Evolutionary conservation across 2,329 filamentous ascomycete species (phyloP).

Genomic region (Diaporthe caulivora): DNA sequence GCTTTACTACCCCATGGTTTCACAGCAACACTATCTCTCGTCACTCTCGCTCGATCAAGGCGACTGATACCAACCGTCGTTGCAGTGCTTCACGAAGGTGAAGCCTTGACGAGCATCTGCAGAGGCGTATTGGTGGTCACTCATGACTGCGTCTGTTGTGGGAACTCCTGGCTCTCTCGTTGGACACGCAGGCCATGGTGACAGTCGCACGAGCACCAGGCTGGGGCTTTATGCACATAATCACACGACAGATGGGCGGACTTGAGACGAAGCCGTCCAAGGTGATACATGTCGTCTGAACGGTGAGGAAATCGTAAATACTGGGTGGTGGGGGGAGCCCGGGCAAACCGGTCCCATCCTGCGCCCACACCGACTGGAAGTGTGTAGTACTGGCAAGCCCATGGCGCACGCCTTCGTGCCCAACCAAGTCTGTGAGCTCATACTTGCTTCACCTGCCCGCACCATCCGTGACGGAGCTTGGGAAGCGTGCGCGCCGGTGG

Average conservation of each 20-base stretch:
- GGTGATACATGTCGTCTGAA: constrained; percentile 29
- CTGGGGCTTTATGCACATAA: constrained; percentile 14
- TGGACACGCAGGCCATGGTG: constrained; percentile 1
- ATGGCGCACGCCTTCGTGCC: constrained; percentile 12
- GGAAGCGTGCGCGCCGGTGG: not conserved
- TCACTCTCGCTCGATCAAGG: not conserved
- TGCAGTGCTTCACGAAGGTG: constrained; percentile 17
- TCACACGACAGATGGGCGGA: constrained; percentile 19
- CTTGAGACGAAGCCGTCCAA: constrained; percentile 28
- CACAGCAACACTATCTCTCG: constrained; percentile 13
- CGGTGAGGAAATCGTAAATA: not conserved
- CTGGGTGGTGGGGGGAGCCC: not conserved
- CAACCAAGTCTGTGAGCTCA: constrained; percentile 3
- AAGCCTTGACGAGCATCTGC: constrained; percentile 16
- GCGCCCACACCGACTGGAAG: not conserved
- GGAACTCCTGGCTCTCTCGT: constrained; percentile 9
- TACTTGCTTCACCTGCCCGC: constrained; percentile 4
- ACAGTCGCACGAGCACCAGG: constrained; percentile 19
- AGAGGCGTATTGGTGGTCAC: constrained; percentile 19
- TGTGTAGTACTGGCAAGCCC: constrained; percentile 17
- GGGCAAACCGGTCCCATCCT: constrained; percentile 4
- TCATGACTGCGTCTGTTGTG: not conserved
- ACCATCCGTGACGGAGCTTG: constrained; percentile 1
- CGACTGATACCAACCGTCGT: constrained; percentile 16
- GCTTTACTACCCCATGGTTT: not conserved